Base-by-base conservation (phyloP, 768 basidiomycete species). In the Phaeolepiota aurea region DNA sequence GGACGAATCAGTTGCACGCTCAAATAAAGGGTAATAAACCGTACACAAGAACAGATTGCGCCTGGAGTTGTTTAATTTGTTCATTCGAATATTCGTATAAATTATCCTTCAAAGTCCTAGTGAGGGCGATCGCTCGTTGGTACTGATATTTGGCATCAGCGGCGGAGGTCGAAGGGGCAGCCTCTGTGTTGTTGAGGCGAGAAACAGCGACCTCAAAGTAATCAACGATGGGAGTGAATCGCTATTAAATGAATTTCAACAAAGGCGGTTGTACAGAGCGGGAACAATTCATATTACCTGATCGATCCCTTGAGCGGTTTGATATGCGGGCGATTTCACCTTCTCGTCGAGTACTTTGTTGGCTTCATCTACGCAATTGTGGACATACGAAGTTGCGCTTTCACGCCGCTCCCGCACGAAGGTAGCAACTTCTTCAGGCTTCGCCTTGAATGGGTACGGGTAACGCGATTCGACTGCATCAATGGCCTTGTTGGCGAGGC, bases 201-300 rank as follows among this genome's bases (percentile, higher is more conserved):
- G 59, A 55, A 36, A 82, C 71, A 9, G 76, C 74, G 15, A 63
- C 66, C 55, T 82, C 78, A 41, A 88, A 65, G 49, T 76, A 79
- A 54, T 88, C 75, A 22, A 90, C 76, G 37, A 88, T 64, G 32
- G 87, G 86, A n/a, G 82, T 57, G 50, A 88, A 76, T 49, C 70
- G 68, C 83, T 86, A 48, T 3, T 45, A 14, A 19, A 41, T 14
- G 45, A 9, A 45, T n/a, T 35, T 20, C 48, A 31, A 43, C 22
- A 31, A 38, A 43, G 44, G 41, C 23, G 45, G 46, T 34, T 15
- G 20, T 13, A 51, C 7, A 28, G 25, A 28, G 25, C 7, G 25
- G 25, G 25, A 41, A n/a, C 53, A 66, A 40, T 45, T n/a, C n/a
- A n/a, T n/a, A n/a, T n/a, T n/a, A 84, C 86, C 66, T 83, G 75